A percentile compares a stretch with the other conserved stretches of the same genome.
Conservation (phyloP, 2,329 filamentous ascomycete genomes). For the Hypoxylon sp. region DNA sequence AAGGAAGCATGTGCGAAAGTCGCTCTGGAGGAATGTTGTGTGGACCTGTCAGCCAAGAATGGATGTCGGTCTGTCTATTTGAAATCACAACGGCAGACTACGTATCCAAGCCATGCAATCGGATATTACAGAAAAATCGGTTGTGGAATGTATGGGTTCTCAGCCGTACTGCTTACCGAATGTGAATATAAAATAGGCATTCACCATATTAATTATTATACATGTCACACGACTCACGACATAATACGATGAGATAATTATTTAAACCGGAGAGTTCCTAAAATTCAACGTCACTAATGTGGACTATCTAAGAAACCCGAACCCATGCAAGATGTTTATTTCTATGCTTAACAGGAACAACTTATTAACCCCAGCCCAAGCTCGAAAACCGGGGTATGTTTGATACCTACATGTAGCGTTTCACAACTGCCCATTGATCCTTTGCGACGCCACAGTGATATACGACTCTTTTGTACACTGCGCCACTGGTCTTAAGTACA, state of each 20-base stretch:
- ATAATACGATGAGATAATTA: neutral
- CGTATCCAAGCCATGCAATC: conserved; percentile 1
- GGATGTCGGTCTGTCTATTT: neutral
- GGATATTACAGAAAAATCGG: conserved; percentile 13
- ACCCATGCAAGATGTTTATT: neutral
- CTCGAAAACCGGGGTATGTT: conserved; percentile 25
- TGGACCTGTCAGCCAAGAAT: conserved; percentile 2
- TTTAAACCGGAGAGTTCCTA: neutral
- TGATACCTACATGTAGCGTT: conserved; percentile 24
- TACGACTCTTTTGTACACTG: conserved; percentile 17
- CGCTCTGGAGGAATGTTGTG: neutral
- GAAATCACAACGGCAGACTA: neutral
- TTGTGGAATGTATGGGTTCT: neutral
- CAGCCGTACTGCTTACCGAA: neutral
- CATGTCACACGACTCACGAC: neutral
- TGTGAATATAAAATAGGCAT: conserved; percentile 8
- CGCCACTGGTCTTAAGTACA: conserved; percentile 19
- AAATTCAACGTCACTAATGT: neutral
- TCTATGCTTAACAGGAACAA: conserved; percentile 20
- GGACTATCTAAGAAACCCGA: neutral
- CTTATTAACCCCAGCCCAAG: conserved; percentile 2
- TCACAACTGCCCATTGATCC: conserved; percentile 29
- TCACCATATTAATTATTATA: neutral
- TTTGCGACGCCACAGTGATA: conserved; percentile 24
- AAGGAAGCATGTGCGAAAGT: neutral